Evolutionary conservation across 768 basidiomycete species (phyloP), one percentile per base, ranked within the genome.

Genomic region (Cyclocybe cylindracea): DNA sequence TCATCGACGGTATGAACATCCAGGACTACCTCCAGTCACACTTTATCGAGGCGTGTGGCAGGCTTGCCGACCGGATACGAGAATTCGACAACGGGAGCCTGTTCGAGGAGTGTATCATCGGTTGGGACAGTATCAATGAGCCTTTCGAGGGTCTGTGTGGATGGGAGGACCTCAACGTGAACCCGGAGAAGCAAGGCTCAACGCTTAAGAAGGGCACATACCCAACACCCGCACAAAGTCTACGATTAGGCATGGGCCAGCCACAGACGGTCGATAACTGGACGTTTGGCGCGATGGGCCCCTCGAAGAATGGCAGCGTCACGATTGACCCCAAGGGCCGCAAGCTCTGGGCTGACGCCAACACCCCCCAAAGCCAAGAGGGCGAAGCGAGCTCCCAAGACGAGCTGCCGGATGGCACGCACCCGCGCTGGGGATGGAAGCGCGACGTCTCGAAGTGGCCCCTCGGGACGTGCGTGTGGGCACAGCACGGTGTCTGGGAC

Each of bases 111-210:
- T 94, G 93, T 57, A 81, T 99, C 9, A 87, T 98, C 43, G 97
- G 97, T 0, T 98, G 96, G 97, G 97, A 99, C 65, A 88, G 86
- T 59, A 72, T 98, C 69, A 98, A 99, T 67, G 97, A 99, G 67
- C 96, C 97, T 0, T 85, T 84, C 35, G 91, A 95, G 58, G 97
- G 97, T 0, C 76, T 91, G 37, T 78, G 70, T 32, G 78, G 76
- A 2, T 87, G 87, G 68, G 73, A 77, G 0, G 84, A 96, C 65
- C 74, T 99, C 29, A 78, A 76, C 45, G 53, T 65, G 10, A 83
- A 86, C 39, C 89, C 93, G 0, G 71, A 70, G 11, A 70, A 78
- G 33, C 91, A 94, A 62, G 84, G 84, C 1, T 80, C 85, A 9
- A 84, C 81, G 13, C 73, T 92, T 34, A 92, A 90, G 64, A 96